These are phyloP conservation scores for Microsporum ferrugineum DNA, from an alignment of 2,329 filamentous ascomycete genomes.

Conservation along the genomic window DNA sequence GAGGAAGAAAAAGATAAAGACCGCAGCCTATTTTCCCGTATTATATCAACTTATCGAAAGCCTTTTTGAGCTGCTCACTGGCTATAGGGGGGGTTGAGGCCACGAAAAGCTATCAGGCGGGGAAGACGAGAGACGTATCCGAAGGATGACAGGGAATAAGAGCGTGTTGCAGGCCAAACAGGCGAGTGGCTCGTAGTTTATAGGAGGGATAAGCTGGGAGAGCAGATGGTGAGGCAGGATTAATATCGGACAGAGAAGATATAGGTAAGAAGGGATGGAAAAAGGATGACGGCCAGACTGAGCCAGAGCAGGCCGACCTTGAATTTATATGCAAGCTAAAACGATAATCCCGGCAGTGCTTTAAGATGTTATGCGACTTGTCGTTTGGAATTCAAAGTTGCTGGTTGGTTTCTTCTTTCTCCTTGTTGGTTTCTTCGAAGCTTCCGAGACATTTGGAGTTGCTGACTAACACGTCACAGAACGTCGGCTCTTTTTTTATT, in stretches of 20 bases:
- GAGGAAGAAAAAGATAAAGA: neutral
- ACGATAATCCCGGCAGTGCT: neutral
- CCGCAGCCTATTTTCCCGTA: neutral
- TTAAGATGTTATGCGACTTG: neutral
- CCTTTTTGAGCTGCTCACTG: neutral
- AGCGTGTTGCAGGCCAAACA: neutral
- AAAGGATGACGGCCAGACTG: neutral
- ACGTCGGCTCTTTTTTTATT: neutral
- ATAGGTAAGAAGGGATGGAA: neutral
- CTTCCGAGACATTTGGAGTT: neutral
- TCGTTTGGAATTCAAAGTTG: neutral
- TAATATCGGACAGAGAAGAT: neutral
- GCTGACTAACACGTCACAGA: neutral
- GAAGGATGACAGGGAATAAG: neutral
- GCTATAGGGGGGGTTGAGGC: neutral
- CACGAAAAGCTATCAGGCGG: neutral
- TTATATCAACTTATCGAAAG: conserved; percentile 1
- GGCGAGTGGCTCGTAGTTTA: neutral
- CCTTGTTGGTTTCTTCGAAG: neutral
- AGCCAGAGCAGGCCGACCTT: neutral
- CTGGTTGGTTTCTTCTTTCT: neutral
- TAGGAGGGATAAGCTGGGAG: neutral
- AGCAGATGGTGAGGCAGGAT: neutral
- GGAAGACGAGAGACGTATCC: neutral
- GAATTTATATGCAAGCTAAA: neutral